These are phyloP conservation scores for Barnettozyma botsteinii DNA, from an alignment of 805 yeast species.

Conservation along the genomic window DNA sequence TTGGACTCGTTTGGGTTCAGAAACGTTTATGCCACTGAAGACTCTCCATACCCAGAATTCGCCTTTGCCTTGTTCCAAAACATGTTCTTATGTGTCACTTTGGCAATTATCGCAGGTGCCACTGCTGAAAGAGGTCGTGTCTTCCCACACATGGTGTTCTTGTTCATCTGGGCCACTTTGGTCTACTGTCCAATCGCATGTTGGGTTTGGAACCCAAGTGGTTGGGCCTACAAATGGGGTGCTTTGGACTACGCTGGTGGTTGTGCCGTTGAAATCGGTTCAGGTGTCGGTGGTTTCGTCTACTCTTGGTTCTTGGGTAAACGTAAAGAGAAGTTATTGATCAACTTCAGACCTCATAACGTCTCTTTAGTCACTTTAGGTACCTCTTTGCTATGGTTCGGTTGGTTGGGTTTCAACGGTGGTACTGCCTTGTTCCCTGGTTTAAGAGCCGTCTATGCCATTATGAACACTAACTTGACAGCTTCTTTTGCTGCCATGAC, in stretches of 20 bases:
- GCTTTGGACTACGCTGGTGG: slow-evolving; percentile 97
- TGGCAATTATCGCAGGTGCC: slow-evolving; percentile 88
- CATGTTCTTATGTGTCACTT: slow-evolving; percentile 87
- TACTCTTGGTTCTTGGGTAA: slow-evolving; percentile 77
- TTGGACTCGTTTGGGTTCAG: slow-evolving; percentile 77
- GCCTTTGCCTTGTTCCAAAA: slow-evolving; percentile 84
- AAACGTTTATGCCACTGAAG: slow-evolving; percentile 49
- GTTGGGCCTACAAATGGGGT: slow-evolving; percentile 93
- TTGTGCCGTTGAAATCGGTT: slow-evolving; percentile 90
- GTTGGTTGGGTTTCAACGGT: slow-evolving; percentile 96
- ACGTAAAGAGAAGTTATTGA: slow-evolving; percentile 66
- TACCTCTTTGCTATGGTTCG: slow-evolving; percentile 81
- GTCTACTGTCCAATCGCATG: slow-evolving; percentile 94
- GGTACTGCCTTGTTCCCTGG: slow-evolving; percentile 82
- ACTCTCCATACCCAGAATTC: slow-evolving; percentile 65
- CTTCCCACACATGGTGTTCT: slow-evolving; percentile 74
- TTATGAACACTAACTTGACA: slow-evolving; percentile 84
- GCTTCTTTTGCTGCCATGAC: slow-evolving; percentile 89
- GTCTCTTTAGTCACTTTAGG: slow-evolving; percentile 89
- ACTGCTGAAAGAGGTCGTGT: slow-evolving; percentile 91
- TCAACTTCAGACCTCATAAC: slow-evolving; percentile 92
- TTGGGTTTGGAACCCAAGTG: slow-evolving; percentile 92
- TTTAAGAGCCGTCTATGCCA: slow-evolving; percentile 78
- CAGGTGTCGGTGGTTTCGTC: slow-evolving; percentile 89
- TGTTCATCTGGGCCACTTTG: slow-evolving; percentile 83